Evolutionary conservation across 495 filamentous ascomycete genomes (phyloP), one percentile per base, ranked within the genome.

Genomic region (Chaetomium tenue): DNA sequence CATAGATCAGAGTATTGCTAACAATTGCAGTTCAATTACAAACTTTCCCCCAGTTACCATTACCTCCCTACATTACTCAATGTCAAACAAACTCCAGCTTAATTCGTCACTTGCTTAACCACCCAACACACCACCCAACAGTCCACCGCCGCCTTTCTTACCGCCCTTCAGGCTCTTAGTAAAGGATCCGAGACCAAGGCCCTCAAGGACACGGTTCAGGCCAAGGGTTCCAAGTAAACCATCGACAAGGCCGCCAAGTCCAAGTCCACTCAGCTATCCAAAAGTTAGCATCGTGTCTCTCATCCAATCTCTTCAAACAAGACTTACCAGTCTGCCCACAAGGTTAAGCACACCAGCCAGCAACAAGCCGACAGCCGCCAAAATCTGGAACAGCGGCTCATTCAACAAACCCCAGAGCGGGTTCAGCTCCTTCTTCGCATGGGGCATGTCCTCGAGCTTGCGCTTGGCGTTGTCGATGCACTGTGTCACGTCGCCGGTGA

Each of bases 351-450:
- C 93, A 72, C 93, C 93, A 30, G 80, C 87, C 52, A 97, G 77
- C 60, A 97, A 76, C 60, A 97, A 77, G 12, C 93, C 93, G 16
- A 97, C 93, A 18, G 90, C 93, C 7, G 92, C 91, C 63, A 97
- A 82, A 74, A 97, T 96, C 82, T 97, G 92, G 84, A 92, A 91
- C 23, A 96, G 80, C 18, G 92, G 92, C 79, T 96, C 86, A 44
- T 86, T 88, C 44, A 96, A 79, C 54, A 96, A 76, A 44, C 81
- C 88, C 90, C 92, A 92, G 37, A 96, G 86, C 2, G 92, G 91
- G 72, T 91, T 96, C 57, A 97, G 83, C 76, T 90, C 86, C 82
- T 96, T 96, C 87, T 96, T 94, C 26, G 92, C 93, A 63, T 93
- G 88, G 18, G 93, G 93, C 89, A 97, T 93, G 71, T 90, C 89